phyloP scores from a whole-genome alignment of 2,329 filamentous ascomycete genomes.

The Xylariaceae sp. region DNA sequence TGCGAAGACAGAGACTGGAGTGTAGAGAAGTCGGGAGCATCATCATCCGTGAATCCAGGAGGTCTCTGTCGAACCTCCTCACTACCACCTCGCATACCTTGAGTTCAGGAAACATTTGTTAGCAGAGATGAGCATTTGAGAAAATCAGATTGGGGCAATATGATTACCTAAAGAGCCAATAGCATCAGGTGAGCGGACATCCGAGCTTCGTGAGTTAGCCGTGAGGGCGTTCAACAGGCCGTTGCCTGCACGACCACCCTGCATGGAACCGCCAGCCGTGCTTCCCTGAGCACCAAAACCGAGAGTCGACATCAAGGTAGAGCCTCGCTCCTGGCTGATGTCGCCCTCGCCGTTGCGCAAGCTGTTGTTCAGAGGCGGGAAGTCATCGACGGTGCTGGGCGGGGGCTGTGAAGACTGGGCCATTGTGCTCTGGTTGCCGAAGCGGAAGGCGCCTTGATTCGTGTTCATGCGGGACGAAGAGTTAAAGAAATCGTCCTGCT shows the following conservation, averaged over 20 bases:
- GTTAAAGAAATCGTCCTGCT: slow-evolving; percentile 48
- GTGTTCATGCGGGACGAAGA: slow-evolving; percentile 37
- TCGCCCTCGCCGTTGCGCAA: slow-evolving; percentile 54
- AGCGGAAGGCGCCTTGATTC: slow-evolving; percentile 51
- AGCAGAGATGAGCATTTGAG: slow-evolving; percentile 22
- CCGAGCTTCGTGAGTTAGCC: slow-evolving; percentile 51
- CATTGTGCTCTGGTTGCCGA: slow-evolving; percentile 46
- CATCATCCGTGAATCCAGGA: slow-evolving; percentile 44
- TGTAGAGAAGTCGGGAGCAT: background rate
- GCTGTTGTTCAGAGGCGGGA: slow-evolving; percentile 55
- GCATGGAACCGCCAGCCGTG: slow-evolving; percentile 36
- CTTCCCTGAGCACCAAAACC: slow-evolving; percentile 51
- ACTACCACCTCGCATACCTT: slow-evolving; percentile 43
- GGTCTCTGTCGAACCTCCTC: slow-evolving; percentile 48
- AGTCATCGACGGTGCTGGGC: slow-evolving; percentile 54
- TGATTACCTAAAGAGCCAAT: slow-evolving; percentile 37
- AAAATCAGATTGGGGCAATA: background rate
- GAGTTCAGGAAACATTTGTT: slow-evolving; percentile 39
- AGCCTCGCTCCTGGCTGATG: slow-evolving; percentile 53
- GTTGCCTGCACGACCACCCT: slow-evolving; percentile 51
- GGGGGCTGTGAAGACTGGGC: slow-evolving; percentile 47
- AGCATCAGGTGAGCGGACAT: slow-evolving; percentile 49
- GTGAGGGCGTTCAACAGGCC: slow-evolving; percentile 64
- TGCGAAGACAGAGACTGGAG: slow-evolving; percentile 29
- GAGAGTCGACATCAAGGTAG: slow-evolving; percentile 51